These are phyloP conservation scores for Trichoderma polysporum DNA, from an alignment of 2,329 filamentous ascomycete genomes.

Conservation along the genomic window DNA sequence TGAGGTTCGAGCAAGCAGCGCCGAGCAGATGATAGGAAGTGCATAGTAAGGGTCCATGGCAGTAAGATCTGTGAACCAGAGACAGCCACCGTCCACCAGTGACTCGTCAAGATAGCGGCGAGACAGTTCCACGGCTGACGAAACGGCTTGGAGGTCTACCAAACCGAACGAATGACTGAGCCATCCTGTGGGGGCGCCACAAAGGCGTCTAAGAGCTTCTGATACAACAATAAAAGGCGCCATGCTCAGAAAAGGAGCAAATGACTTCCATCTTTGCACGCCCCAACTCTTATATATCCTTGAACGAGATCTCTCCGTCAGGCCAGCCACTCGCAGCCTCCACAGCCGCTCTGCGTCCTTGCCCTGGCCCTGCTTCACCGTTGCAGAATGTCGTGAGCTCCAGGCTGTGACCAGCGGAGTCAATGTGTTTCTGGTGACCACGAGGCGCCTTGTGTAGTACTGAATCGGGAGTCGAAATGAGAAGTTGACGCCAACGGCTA, in stretches of 20 bases:
- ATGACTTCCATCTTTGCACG: slow-evolving; percentile 49
- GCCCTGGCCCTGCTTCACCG: slow-evolving; percentile 7
- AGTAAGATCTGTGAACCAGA: slow-evolving; percentile 58
- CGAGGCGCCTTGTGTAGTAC: slow-evolving; percentile 40
- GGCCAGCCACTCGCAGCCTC: slow-evolving; percentile 28
- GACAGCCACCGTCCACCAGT: slow-evolving; percentile 49
- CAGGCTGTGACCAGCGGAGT: slow-evolving; percentile 36
- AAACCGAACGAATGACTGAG: slow-evolving; percentile 35
- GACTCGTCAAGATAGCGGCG: slow-evolving; percentile 37
- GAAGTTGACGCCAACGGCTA: slow-evolving; percentile 48
- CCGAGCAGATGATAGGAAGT: slow-evolving; percentile 43
- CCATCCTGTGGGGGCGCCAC: slow-evolving; percentile 34
- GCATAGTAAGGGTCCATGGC: slow-evolving; percentile 51
- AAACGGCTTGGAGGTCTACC: slow-evolving; percentile 24
- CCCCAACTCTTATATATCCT: slow-evolving; percentile 42
- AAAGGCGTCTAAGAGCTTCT: slow-evolving; percentile 51
- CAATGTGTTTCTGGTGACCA: slow-evolving; percentile 32
- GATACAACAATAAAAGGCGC: slow-evolving; percentile 52
- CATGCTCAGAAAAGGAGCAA: slow-evolving; percentile 41
- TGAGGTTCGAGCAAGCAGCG: slow-evolving; percentile 31
- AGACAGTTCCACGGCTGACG: slow-evolving; percentile 29
- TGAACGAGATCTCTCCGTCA: slow-evolving; percentile 31
- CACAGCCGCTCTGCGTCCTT: slow-evolving; percentile 25
- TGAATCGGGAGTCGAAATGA: slow-evolving; percentile 48
- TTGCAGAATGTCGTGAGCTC: slow-evolving; percentile 29